Evolutionary conservation across 2,329 filamentous ascomycete genomes (phyloP).

Genomic region (Apiospora saccharicola): DNA sequence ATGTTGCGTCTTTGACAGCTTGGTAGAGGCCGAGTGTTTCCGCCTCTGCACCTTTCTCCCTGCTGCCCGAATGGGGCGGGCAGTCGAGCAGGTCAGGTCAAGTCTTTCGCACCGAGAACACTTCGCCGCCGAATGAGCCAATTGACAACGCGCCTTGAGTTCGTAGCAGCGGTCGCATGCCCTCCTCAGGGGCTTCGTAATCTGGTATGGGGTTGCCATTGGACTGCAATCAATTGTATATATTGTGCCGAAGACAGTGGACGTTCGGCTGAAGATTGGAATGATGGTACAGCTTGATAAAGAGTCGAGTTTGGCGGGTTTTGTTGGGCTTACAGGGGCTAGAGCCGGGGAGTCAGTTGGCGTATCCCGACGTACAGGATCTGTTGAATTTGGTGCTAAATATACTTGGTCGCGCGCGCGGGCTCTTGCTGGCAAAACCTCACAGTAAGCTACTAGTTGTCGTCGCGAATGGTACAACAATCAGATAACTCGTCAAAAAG

Average conservation of each 20-base stretch:
- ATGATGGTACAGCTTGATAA: not conserved
- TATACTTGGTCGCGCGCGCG: not conserved
- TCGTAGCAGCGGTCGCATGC: slow-evolving; percentile 14
- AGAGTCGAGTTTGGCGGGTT: not conserved
- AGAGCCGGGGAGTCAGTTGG: not conserved
- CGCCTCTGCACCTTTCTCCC: slow-evolving; percentile 32
- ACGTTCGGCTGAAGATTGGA: not conserved
- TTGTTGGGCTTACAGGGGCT: not conserved
- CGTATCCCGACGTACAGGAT: slow-evolving; percentile 5
- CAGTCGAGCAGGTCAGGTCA: slow-evolving; percentile 30
- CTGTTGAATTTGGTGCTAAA: not conserved
- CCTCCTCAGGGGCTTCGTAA: not conserved
- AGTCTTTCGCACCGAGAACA: slow-evolving; percentile 35
- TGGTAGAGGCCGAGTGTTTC: not conserved
- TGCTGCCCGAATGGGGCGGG: slow-evolving; percentile 31
- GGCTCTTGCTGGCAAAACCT: not conserved
- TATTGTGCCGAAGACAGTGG: not conserved
- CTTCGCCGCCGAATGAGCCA: not conserved
- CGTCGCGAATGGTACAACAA: not conserved
- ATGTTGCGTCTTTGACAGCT: not conserved
- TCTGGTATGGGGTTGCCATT: not conserved
- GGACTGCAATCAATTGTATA: not conserved
- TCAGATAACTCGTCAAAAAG: not conserved
- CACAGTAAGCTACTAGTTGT: not conserved
- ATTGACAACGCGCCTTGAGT: slow-evolving; percentile 8